Percentiles rank a stretch among this genome's conserved stretches.
phyloP scores from a whole-genome alignment of 106 monocot species.

The Allium fistulosum region DNA sequence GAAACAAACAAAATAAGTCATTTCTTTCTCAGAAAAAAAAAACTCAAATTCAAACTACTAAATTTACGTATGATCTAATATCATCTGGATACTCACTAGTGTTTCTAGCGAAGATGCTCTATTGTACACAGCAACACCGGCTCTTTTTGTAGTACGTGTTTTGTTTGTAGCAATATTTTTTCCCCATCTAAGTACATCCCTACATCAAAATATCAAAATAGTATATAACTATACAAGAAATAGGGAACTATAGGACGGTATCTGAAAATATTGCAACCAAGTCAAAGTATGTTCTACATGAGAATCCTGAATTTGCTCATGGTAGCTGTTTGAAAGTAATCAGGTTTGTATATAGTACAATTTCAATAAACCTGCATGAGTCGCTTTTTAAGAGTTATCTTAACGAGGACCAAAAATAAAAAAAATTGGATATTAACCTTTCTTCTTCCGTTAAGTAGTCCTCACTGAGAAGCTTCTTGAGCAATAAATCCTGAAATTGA shows the following conservation, averaged over 20 bases:
- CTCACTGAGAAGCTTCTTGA: slow-evolving; percentile 76
- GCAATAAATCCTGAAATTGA: slow-evolving; percentile 61
- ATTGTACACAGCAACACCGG: slow-evolving; percentile 74
- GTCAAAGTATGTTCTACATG: too few species aligned
- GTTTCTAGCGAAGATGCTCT: slow-evolving; percentile 93
- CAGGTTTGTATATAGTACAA: too few species aligned
- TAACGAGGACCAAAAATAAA: not conserved
- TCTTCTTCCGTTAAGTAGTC: slow-evolving; percentile 79
- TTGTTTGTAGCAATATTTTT: slow-evolving; percentile 73
- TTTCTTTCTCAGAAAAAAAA: too few species aligned
- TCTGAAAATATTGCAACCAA: too few species aligned
- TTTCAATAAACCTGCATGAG: too few species aligned
- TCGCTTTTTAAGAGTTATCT: not conserved
- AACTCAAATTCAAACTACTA: too few species aligned
- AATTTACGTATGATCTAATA: too few species aligned
- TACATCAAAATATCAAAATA: slow-evolving; percentile 6
- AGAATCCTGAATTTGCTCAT: too few species aligned
- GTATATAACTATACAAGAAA: not conserved
- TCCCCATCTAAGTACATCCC: slow-evolving; percentile 91
- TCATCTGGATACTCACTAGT: slow-evolving; percentile 34
- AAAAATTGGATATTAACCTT: slow-evolving; percentile 30
- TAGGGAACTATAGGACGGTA: too few species aligned
- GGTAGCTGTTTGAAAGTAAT: too few species aligned
- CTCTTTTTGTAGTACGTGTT: slow-evolving; percentile 76
- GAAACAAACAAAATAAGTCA: not conserved